Conservation (phyloP, 1,284 basidiomycete species). For the Athelia sp. region DNA sequence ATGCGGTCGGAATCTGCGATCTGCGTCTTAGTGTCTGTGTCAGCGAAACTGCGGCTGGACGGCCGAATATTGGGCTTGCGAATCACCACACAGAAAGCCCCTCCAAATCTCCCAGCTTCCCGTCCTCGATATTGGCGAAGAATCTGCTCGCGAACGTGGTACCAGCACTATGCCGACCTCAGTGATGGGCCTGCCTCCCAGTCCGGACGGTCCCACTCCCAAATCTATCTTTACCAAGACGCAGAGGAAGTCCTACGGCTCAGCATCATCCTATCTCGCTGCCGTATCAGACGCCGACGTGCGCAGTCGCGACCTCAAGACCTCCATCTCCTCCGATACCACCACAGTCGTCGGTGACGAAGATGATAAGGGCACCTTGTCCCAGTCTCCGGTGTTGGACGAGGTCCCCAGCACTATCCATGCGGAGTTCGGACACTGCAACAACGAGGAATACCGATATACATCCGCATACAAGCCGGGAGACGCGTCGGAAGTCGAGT, state of each 20-base stretch:
- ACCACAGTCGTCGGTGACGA: conserved; percentile 62
- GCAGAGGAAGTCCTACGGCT: conserved; percentile 20
- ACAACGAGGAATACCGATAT: conserved; percentile 60
- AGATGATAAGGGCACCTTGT: conserved; percentile 39
- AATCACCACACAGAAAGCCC: no score
- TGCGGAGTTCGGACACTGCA: conserved; percentile 84
- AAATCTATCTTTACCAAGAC: neutral
- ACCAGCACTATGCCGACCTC: neutral
- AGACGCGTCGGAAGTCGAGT: conserved; percentile 40
- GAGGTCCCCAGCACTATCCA: conserved; percentile 68
- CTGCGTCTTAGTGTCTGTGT: no score
- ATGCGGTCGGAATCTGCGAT: no score
- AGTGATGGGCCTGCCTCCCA: neutral
- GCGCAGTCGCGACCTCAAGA: conserved; percentile 37
- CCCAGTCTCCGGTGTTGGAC: conserved; percentile 50
- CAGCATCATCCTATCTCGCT: conserved; percentile 70
- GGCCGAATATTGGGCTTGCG: no score
- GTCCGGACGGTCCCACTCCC: neutral
- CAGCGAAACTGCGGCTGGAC: no score
- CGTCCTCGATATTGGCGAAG: no score
- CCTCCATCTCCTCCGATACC: conserved; percentile 61
- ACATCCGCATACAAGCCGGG: conserved; percentile 58
- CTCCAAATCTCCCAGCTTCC: no score
- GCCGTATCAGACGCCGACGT: conserved; percentile 68
- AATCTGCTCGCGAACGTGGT: conserved; percentile 20